A percentile compares a stretch with the other conserved stretches of the same genome.
Evolutionary conservation across 1,284 basidiomycete species (phyloP).

Genomic region (Meira miltonrushii): DNA sequence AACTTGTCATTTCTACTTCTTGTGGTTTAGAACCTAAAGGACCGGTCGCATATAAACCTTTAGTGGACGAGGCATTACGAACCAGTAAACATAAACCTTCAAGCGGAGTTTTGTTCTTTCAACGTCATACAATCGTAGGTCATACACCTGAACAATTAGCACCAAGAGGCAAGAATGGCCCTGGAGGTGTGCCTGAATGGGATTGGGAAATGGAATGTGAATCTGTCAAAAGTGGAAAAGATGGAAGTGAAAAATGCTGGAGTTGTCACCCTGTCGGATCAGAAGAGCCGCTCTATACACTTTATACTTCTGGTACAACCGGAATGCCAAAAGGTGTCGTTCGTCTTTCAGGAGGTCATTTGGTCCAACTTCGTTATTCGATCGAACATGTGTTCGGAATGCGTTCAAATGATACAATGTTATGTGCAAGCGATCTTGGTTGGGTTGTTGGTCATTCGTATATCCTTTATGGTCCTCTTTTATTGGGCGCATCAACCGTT

Average conservation of each 20-base stretch:
- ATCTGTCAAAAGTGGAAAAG: slow-evolving; percentile 16
- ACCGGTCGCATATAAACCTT: slow-evolving; percentile 39
- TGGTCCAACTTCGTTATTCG: slow-evolving; percentile 36
- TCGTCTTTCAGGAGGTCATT: slow-evolving; percentile 38
- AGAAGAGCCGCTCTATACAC: slow-evolving; percentile 39
- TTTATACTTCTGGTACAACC: slow-evolving; percentile 28
- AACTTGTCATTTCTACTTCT: slow-evolving; percentile 37
- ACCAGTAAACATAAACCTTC: slow-evolving; percentile 33
- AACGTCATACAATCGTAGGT: slow-evolving; percentile 34
- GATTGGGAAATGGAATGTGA: slow-evolving; percentile 38
- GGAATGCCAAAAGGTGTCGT: slow-evolving; percentile 46
- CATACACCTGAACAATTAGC: slow-evolving; percentile 23
- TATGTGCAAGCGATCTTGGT: slow-evolving; percentile 33
- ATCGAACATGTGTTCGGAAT: slow-evolving; percentile 46
- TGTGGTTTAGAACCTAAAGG: slow-evolving; percentile 48
- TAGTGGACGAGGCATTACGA: slow-evolving; percentile 40
- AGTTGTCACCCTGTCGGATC: slow-evolving; percentile 32
- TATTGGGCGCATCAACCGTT: slow-evolving; percentile 40
- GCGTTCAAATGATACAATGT: slow-evolving; percentile 30
- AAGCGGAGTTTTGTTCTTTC: slow-evolving; percentile 29
- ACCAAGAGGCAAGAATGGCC: slow-evolving; percentile 15
- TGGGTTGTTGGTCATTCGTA: slow-evolving; percentile 37
- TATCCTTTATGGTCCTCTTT: slow-evolving; percentile 42
- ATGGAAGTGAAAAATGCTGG: slow-evolving; percentile 28
- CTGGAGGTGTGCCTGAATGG: slow-evolving; percentile 26